Evolutionary conservation across 306 rosid species (phyloP).

Genomic region (Elaeagnus macrophylla): DNA sequence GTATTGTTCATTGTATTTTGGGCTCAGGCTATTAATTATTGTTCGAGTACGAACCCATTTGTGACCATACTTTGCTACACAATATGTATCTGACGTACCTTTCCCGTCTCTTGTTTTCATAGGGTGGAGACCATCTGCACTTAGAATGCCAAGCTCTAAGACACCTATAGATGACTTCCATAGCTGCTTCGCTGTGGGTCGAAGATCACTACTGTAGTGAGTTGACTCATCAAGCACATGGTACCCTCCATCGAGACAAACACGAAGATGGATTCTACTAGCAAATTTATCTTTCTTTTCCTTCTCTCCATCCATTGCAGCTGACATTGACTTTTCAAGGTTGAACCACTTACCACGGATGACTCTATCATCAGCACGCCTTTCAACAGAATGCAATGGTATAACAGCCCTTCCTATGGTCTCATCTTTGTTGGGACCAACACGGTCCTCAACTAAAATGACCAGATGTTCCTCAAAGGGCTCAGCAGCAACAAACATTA

Average conservation of each 20-base stretch:
- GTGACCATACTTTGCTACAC: conserved; percentile 87
- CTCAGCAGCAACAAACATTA: conserved; percentile 72
- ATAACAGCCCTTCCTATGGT: conserved; percentile 49
- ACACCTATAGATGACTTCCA: conserved; percentile 77
- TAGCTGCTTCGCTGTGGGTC: conserved; percentile 60
- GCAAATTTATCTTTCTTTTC: conserved; percentile 44
- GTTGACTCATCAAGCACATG: conserved; percentile 89
- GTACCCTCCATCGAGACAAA: conserved; percentile 86
- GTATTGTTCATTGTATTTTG: conserved; percentile 86
- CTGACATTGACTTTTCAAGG: conserved; percentile 55
- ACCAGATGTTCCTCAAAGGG: conserved; percentile 77
- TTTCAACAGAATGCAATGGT: conserved; percentile 39
- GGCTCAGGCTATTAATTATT: conserved; percentile 45
- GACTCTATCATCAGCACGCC: conserved; percentile 52
- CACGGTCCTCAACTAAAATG: conserved; percentile 59
- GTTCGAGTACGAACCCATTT: conserved; percentile 97
- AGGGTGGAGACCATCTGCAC: conserved; percentile 58
- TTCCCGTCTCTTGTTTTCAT: conserved; percentile 60
- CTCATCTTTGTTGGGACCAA: conserved; percentile 70
- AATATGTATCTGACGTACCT: conserved; percentile 62
- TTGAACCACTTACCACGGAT: conserved; percentile 47
- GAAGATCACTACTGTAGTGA: conserved; percentile 81
- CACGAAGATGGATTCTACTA: conserved; percentile 48
- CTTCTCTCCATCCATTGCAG: conserved; percentile 53
- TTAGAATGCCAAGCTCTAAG: conserved; percentile 77